A percentile compares a stretch with the other conserved stretches of the same genome.
These are phyloP conservation scores for Blastobotrys chiropterorum DNA, from an alignment of 805 yeast species.

Conservation along the genomic window DNA sequence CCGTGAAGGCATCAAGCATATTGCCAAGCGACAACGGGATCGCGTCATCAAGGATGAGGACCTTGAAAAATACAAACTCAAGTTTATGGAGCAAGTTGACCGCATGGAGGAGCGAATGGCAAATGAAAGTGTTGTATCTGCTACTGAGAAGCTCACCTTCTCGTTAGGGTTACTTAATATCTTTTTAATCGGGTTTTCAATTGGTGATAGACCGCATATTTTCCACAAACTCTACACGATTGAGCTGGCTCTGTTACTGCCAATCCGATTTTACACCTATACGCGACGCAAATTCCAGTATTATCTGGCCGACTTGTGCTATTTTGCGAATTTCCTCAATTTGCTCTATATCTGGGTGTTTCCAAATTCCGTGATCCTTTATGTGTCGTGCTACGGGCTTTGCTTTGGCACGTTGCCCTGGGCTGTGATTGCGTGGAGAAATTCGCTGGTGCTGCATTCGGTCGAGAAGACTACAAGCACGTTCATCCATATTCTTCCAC, in stretches of 20 bases:
- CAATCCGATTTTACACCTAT: conserved; percentile 77
- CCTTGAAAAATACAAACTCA: conserved; percentile 26
- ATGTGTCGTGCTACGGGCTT: conserved; percentile 78
- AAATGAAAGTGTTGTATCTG: conserved; percentile 27
- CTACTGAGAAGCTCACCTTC: conserved; percentile 74
- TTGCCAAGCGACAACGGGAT: conserved; percentile 18
- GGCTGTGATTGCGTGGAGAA: conserved; percentile 95
- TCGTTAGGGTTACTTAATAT: conserved; percentile 63
- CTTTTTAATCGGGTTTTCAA: conserved; percentile 64
- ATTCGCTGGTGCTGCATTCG: conserved; percentile 84
- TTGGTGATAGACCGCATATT: conserved; percentile 71
- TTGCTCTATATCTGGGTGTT: conserved; percentile 74
- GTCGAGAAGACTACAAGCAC: conserved; percentile 89
- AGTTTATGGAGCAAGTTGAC: conserved; percentile 24
- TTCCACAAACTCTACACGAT: conserved; percentile 72
- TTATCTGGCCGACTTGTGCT: conserved; percentile 88
- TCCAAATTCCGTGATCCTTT: conserved; percentile 67
- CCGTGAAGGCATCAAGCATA: conserved; percentile 20
- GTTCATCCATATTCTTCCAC: conserved; percentile 87
- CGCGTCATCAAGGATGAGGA: conserved; percentile 26
- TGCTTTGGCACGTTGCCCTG: conserved; percentile 85
- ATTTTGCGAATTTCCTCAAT: conserved; percentile 72
- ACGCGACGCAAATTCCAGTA: conserved; percentile 75
- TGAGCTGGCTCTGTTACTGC: conserved; percentile 60
- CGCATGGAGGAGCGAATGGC: conserved; percentile 26